These are phyloP conservation scores for Macrotyloma uniflorum DNA, from an alignment of 306 rosid species.

Conservation along the genomic window DNA sequence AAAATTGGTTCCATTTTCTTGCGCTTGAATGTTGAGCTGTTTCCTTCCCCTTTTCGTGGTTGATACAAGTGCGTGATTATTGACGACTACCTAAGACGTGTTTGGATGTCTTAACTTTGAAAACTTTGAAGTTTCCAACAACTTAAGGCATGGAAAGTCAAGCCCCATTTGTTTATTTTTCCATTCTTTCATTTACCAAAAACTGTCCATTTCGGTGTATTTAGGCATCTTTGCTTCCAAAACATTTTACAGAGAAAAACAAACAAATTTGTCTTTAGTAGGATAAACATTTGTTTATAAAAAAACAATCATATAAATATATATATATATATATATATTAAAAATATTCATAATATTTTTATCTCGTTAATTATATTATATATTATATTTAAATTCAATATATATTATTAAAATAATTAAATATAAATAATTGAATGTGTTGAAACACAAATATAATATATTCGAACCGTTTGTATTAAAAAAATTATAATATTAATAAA, in stretches of 20 bases:
- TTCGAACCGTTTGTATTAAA: no score
- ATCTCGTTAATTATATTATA: no score
- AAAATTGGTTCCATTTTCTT: background rate
- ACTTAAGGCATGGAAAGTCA: constrained; percentile 37
- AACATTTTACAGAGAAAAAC: background rate
- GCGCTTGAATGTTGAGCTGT: constrained; percentile 22
- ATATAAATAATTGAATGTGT: no score
- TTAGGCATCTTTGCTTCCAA: constrained; percentile 25
- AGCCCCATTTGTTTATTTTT: constrained; percentile 4
- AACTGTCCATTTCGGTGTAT: background rate
- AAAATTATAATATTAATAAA: no score
- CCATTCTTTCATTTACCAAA: background rate
- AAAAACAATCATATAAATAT: no score
- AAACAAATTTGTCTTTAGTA: constrained; percentile 15
- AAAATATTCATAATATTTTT: no score
- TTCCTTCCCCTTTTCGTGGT: constrained; percentile 7
- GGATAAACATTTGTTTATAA: no score
- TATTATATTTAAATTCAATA: no score
- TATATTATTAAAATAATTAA: no score
- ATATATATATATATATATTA: no score
- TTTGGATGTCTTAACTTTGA: constrained; percentile 28
- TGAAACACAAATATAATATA: no score
- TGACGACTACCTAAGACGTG: constrained; percentile 34
- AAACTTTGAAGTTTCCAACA: constrained; percentile 31
- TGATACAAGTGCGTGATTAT: constrained; percentile 6